Base-by-base conservation (phyloP, 2,329 filamentous ascomycete genomes). In the Dactylonectria macrodidyma region DNA sequence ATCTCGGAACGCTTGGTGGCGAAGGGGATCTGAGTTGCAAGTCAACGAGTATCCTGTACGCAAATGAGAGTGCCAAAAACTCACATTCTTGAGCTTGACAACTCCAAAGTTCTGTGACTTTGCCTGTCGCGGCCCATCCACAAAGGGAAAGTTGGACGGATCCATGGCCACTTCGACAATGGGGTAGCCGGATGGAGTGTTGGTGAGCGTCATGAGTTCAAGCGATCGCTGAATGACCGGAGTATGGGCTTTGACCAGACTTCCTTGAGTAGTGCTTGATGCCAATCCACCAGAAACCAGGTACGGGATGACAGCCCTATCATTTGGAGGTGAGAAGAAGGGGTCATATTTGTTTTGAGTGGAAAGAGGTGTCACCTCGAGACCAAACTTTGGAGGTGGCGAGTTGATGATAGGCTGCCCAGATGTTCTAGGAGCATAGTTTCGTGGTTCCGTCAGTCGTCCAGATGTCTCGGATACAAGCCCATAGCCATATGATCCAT, bases 1-100 rank as follows among this genome's bases (percentile, higher is more conserved):
- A 91, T 79, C 74, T 91, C 88, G 14, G 85, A 76, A 3, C 86
- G 84, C 26, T 81, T 86, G 55, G 86, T 85, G 16, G 80, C 79
- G 70, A 89, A 90, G 0, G 88, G 89, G 64, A 90, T 89, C 88
- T 90, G 44, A 1, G n/a, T 54, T 5, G n/a, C 65, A 19, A 51
- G 64, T 63, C 48, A 65, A 51, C 8, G 51, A n/a, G n/a, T 10
- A 22, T 19, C 16, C 16, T 47, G 12, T 0, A 14, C 10, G 8
- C n/a, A 19, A 2, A 2, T 8, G 9, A 11, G 11, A 19, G 11
- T 19, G 24, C 3, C 1, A 14, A 30, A 11, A 4, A 81, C 86
- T 80, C 72, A 87, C 87, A 47, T 89, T 89, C 59, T 76, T 81
- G 36, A 89, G 79, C 67, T 84, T 84, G 22, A 89, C 76, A 1